Conservation (phyloP, 73 alveolate species). For the Symbiodinium pilosum region DNA sequence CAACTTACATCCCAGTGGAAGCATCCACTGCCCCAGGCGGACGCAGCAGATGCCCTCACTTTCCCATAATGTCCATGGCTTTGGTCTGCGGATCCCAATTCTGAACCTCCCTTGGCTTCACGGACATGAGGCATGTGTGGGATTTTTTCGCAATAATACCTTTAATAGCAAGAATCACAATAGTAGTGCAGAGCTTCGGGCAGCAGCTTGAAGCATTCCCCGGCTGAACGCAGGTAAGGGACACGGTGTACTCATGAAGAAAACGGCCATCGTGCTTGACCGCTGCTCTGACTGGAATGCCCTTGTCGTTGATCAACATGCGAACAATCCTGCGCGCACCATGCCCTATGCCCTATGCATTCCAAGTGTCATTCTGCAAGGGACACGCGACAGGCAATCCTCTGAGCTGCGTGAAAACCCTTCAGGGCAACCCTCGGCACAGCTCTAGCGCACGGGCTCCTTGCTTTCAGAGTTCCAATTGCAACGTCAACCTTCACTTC, state of each 20-base stretch:
- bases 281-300: background rate
- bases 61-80: too few relatives aligned
- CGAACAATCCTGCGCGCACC: constrained; percentile 2
- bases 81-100: background rate
- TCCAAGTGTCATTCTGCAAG: background rate
- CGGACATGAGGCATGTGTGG: background rate
- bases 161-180: too few relatives aligned
- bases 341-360: background rate
- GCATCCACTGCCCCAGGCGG: too few relatives aligned
- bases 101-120: background rate
- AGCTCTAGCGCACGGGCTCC: background rate
- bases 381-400: too few relatives aligned
- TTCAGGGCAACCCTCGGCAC: too few relatives aligned
- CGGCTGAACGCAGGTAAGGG: background rate
- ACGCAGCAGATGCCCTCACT: too few relatives aligned
- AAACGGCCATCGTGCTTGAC: background rate
- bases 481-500: background rate
- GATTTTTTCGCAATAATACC: too few relatives aligned
- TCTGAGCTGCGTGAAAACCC: too few relatives aligned
- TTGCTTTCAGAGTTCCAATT: background rate
- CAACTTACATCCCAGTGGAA: too few relatives aligned
- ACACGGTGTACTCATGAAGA: background rate
- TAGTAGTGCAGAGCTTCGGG: background rate
- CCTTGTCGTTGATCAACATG: background rate
- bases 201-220: background rate